Conservation (phyloP, 441 rosid genomes). For the Adansonia rubrostipa region DNA sequence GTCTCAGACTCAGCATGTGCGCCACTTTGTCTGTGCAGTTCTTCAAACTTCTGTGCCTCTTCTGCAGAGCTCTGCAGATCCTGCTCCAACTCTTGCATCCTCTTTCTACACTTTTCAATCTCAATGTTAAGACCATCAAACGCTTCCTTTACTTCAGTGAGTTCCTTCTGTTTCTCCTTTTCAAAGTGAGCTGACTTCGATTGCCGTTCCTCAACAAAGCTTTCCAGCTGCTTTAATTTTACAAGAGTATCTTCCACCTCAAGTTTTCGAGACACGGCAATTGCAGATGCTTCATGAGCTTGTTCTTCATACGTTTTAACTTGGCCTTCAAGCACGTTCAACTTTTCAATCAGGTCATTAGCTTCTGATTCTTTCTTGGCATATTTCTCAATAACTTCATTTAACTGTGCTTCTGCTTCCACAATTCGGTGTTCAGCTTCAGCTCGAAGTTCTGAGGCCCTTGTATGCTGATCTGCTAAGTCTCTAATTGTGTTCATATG, state of each 20-base stretch:
- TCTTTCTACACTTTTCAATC: conserved; percentile 66
- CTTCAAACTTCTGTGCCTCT: conserved; percentile 78
- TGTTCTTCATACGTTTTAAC: too few relatives aligned
- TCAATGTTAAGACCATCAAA: conserved; percentile 66
- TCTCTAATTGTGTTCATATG: conserved; percentile 48
- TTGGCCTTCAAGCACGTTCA: too few relatives aligned
- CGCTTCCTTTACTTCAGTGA: conserved; percentile 73
- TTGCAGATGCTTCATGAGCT: not conserved
- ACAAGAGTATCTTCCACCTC: too few relatives aligned
- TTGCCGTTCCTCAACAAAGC: too few relatives aligned
- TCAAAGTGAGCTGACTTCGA: too few relatives aligned
- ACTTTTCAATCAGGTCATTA: too few relatives aligned
- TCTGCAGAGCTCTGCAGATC: conserved; percentile 57
- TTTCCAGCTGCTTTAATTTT: too few relatives aligned
- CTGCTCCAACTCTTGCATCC: conserved; percentile 63
- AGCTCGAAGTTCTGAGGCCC: conserved; percentile 57
- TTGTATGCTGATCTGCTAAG: conserved; percentile 60
- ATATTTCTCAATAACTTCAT: conserved; percentile 56
- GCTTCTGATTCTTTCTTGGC: conserved; percentile 29
- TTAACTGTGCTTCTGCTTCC: conserved; percentile 49
- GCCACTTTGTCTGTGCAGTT: conserved; percentile 75
- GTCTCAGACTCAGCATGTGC: conserved; percentile 76
- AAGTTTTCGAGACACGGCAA: conserved; percentile 38
- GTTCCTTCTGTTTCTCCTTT: conserved; percentile 67
- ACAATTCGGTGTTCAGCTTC: conserved; percentile 42